Evolutionary conservation across 1,284 basidiomycete species (phyloP), one percentile per base, ranked within the genome.

Genomic region (Ustilago shanxiensis): DNA sequence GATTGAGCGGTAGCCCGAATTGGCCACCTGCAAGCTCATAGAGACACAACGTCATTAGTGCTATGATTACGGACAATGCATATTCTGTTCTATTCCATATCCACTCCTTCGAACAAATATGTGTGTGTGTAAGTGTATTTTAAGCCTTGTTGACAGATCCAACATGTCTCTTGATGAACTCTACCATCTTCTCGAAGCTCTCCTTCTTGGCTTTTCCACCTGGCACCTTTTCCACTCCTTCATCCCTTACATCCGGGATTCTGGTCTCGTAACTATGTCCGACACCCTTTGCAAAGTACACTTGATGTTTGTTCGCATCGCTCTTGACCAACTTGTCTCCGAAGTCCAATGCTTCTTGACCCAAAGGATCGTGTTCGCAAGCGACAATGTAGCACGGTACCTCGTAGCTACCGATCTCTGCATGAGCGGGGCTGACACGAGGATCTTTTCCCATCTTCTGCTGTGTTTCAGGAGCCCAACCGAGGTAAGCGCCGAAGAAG

Each of bases 361-460:
- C 69, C 1, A 77, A 57, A 3, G 74, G 74, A 37, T 77, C 74
- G 60, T 77, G 70, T 50, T 72, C 58, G 54, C 74, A 77, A 5
- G 74, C 70, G 49, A 77, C 66, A 10, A 72, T 66, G 53, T 63
- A 72, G 33, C 66, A 60, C 0, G 74, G 74, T 2, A 62, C 65
- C 26, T 66, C 41, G 57, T 51, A 77, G 26, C 56, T 55, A 9
- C 55, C 53, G 4, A 59, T 10, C 10, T 22, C 24, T 1, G 74
- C 69, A 4, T 59, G 53, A 5, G 62, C 56, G 9, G 74, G 74
- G 18, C 37, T 52, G 11, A 77, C 66, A 6, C 70, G 41, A 5
- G 74, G 74, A 45, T 77, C 74, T 6, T 16, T 18, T 0, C 54
- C 70, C 51, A 61, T 55, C 22, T 59, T 41, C 5, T 37, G 41